phyloP scores from a whole-genome alignment of 2,329 filamentous ascomycete genomes.

The Botrytis elliptica region DNA sequence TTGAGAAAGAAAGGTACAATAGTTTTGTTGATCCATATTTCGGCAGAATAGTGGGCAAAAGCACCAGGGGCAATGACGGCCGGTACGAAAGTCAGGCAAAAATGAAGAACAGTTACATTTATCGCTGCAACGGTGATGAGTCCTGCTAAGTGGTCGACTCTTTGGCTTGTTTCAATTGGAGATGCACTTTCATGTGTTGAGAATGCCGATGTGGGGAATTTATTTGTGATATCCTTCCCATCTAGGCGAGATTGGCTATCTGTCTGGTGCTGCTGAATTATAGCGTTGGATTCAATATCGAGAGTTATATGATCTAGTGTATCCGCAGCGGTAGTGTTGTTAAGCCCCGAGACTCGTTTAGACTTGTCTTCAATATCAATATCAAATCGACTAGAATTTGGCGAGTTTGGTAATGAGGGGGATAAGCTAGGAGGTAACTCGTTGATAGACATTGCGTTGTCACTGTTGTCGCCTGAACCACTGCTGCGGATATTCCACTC shows the following conservation, averaged over 20 bases:
- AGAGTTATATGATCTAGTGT: neutral
- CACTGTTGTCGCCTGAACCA: neutral
- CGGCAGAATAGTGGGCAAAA: slow-evolving; percentile 41
- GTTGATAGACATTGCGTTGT: neutral
- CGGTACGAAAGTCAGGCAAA: slow-evolving; percentile 46
- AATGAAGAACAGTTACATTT: slow-evolving; percentile 47
- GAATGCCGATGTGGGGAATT: slow-evolving; percentile 8
- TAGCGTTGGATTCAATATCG: neutral
- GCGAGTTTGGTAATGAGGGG: slow-evolving; percentile 1
- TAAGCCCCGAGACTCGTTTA: neutral
- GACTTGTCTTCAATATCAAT: neutral
- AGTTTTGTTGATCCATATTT: slow-evolving; percentile 44
- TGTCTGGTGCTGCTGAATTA: neutral
- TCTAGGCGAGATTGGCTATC: neutral
- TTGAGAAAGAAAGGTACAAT: slow-evolving; percentile 47
- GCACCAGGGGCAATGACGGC: slow-evolving; percentile 38
- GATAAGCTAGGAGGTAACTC: neutral
- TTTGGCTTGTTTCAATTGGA: neutral
- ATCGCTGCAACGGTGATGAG: slow-evolving; percentile 46
- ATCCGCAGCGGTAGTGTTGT: neutral
- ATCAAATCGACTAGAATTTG: neutral
- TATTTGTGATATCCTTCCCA: neutral
- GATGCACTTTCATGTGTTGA: neutral
- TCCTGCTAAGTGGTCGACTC: slow-evolving; percentile 49
- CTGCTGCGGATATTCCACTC: neutral